Base-by-base conservation (phyloP, 441 rosid species). In the Gossypium aridum region DNA sequence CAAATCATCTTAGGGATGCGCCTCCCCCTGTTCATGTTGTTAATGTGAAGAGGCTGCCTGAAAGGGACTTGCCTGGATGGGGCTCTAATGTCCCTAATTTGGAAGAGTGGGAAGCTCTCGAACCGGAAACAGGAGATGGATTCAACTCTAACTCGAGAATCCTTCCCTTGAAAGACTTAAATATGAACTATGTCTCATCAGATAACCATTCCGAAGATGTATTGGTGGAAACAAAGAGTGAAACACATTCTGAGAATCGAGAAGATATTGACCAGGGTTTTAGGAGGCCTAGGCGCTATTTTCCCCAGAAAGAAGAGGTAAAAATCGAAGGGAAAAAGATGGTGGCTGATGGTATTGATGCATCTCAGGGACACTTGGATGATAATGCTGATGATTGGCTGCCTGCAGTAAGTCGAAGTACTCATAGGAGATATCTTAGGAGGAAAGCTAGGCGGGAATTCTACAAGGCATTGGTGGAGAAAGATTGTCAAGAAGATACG, bases 31-130 rank as follows among this genome's bases (percentile, higher is more conserved):
- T 93, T 49, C 94, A 91, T 63, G 81, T 89, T 0, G 89, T 93
- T 72, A 87, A 80, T 17, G 90, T 91, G 14, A 90, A 80, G 89
- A 91, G 97, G 76, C 82, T 93, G 66, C 96, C 93, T 3, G 99
- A 91, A 79, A 91, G 88, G 85, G 97, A 91, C 0, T 56, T 92
- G 83, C 97, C 97, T 63, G 98, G 98, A 14, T 93, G 99, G 99
- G 98, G 98, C n/a, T 80, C 90, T 12, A 95, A 93, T 87, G 98
- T 96, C 61, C 81, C 95, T 79, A 90, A 96, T 79, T 75, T 92
- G 84, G 92, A 87, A 70, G 98, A 93, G 75, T 96, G 98, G 99
- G 99, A 96, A 71, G 97, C 95, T 0, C 60, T 96, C 31, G 97
- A 96, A 39, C 65, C 71, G 23, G 90, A 86, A 71, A 25, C 80